Evolutionary conservation across 2,329 filamentous ascomycete genomes (phyloP), one percentile per base, ranked within the genome.

Genomic region (Aspergillus texensis): DNA sequence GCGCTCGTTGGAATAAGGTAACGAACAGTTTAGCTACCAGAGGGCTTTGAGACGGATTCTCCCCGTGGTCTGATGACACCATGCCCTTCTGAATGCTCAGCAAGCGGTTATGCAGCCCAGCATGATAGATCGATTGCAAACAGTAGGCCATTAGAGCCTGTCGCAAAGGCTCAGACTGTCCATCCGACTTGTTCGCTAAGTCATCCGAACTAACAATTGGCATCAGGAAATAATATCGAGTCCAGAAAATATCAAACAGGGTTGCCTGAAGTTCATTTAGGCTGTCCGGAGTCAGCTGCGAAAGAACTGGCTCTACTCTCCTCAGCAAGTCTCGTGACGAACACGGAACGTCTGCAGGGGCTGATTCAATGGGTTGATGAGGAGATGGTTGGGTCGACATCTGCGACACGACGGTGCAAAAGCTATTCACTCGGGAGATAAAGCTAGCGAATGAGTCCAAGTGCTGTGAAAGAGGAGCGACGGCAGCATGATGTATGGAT

Each of bases 141-240:
- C 62, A 57, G 48, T 67, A 66, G n/a, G 69, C 69, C 1, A 60
- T 68, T 9, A 70, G 32, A n/a, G 66, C 65, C 56, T 71, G 64
- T 12, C 58, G 53, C 4, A 70, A 62, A 11, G 62, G 60, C 45
- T 24, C 11, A 0, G 45, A 48, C 21, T 21, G 26, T 54, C 19
- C 39, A 41, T 41, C 39, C 16, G 9, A 9, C 16, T 10, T 41
- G 6, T 6, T 19, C 5, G 39, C 39, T 19, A 41, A n/a, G 8
- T 41, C 39, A 16, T 41, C 39, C 16, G 39, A n/a, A n/a, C 19
- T 41, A 8, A 41, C 39, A 9, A 41, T n/a, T 8, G 39, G 39
- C 39, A 41, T 41, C 39, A 41, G 19, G 39, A 41, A n/a, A n/a
- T 41, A 19, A n/a, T 41, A 41, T n/a, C 39, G 19, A 10, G 16